Conservation (phyloP, 2,329 filamentous ascomycete species). For the Sporothrix sp. region DNA sequence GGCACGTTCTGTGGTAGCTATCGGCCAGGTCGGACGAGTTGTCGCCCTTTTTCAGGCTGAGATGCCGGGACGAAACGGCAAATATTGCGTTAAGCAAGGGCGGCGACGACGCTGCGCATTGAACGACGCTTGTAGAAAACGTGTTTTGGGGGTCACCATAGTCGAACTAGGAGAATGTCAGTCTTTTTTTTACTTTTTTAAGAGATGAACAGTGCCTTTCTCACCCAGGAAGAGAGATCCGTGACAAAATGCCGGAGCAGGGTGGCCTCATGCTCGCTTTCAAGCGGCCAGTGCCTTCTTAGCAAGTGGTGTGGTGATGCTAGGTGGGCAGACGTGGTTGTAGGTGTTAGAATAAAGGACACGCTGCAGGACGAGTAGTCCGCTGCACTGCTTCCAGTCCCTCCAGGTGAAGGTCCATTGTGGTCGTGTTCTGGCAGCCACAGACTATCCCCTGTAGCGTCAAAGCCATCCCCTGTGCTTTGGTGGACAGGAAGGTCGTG, state of each 20-base stretch:
- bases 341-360: not conserved
- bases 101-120: slow-evolving; percentile 3
- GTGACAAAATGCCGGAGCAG: slow-evolving; percentile 5
- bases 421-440: not conserved
- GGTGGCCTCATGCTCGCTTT: not conserved
- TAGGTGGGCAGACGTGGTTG: not conserved
- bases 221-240: slow-evolving; percentile 1
- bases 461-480: not conserved
- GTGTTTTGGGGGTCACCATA: slow-evolving; percentile 8
- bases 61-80: slow-evolving; percentile 3
- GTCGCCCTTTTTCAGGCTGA: slow-evolving; percentile 1
- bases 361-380: not conserved
- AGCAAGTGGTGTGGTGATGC: not conserved
- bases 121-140: slow-evolving; percentile 4
- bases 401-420: not conserved
- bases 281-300: slow-evolving; percentile 1
- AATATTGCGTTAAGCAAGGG: slow-evolving; percentile 7
- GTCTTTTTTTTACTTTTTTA: not conserved
- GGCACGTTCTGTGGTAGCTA: slow-evolving; percentile 7
- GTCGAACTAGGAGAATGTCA: slow-evolving; percentile 2
- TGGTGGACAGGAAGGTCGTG: not conserved
- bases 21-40: not conserved
- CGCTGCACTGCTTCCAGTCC: not conserved
- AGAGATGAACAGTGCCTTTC: not conserved
- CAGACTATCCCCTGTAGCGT: no score